These are phyloP conservation scores for Rubia yunnanensis DNA, from an alignment of 257 asterid genomes.

Conservation along the genomic window DNA sequence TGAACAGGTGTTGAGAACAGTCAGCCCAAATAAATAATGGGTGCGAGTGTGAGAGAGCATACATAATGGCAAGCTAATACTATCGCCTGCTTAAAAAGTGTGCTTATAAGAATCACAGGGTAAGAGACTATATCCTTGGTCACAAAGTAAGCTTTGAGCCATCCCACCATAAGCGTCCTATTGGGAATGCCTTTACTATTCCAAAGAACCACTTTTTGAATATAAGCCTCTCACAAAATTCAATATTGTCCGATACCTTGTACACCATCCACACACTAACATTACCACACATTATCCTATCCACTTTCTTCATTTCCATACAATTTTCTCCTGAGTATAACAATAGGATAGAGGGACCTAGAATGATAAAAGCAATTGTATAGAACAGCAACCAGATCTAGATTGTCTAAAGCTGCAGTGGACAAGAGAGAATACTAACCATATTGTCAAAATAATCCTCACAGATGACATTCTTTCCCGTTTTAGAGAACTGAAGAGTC, in stretches of 20 bases:
- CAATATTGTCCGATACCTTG: no score
- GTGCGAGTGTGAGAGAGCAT: not conserved
- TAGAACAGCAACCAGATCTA: not conserved
- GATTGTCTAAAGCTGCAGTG: not conserved
- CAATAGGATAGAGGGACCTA: not conserved
- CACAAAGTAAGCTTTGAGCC: not conserved
- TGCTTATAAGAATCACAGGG: not conserved
- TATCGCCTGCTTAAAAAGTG: not conserved
- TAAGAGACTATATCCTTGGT: not conserved
- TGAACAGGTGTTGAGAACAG: not conserved
- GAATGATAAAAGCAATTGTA: not conserved
- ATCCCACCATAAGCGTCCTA: not conserved
- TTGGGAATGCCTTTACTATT: not conserved
- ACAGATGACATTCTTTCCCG: constrained; percentile 82
- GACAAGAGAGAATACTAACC: constrained; percentile 32
- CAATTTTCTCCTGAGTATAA: not conserved
- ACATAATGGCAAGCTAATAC: not conserved
- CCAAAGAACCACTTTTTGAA: no score
- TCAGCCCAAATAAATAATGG: not conserved
- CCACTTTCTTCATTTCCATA: not conserved
- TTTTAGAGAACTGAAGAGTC: constrained; percentile 76
- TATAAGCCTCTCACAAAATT: no score
- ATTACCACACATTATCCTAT: not conserved
- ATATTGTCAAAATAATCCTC: constrained; percentile 82
- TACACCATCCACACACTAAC: no score